Conservation (phyloP, 2,329 filamentous ascomycete genomes). For the Capronia coronata region DNA sequence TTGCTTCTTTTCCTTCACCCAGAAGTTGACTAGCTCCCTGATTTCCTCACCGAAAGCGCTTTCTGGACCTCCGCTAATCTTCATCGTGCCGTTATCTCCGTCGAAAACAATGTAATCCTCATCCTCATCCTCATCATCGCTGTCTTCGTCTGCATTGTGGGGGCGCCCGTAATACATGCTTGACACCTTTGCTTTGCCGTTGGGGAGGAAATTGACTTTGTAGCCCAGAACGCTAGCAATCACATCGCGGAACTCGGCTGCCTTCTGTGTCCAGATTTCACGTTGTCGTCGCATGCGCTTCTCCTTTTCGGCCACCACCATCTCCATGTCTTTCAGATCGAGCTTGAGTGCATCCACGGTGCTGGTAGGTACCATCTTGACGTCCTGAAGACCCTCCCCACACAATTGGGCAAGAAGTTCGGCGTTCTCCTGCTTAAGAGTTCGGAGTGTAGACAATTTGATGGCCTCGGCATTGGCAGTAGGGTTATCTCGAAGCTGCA, state of each 20-base stretch:
- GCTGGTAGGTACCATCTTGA: slow-evolving; percentile 66
- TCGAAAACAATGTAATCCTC: slow-evolving; percentile 70
- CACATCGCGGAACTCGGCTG: slow-evolving; percentile 88
- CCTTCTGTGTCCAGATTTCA: slow-evolving; percentile 87
- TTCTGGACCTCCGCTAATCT: slow-evolving; percentile 82
- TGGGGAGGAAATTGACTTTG: slow-evolving; percentile 94
- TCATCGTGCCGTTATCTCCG: slow-evolving; percentile 94
- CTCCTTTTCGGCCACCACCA: slow-evolving; percentile 60
- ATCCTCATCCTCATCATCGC: slow-evolving; percentile 44
- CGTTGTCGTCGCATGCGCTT: slow-evolving; percentile 82
- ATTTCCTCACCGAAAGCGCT: slow-evolving; percentile 83
- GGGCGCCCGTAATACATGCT: slow-evolving; percentile 74
- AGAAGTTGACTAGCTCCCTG: slow-evolving; percentile 80
- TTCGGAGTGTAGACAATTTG: slow-evolving; percentile 70
- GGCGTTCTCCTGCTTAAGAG: slow-evolving; percentile 74
- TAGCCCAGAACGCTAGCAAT: slow-evolving; percentile 88
- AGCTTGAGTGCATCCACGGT: slow-evolving; percentile 69
- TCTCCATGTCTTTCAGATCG: slow-evolving; percentile 66
- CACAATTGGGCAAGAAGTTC: slow-evolving; percentile 70
- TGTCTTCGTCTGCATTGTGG: slow-evolving; percentile 47
- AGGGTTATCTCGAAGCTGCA: slow-evolving; percentile 86
- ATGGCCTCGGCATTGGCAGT: slow-evolving; percentile 78
- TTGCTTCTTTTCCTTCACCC: slow-evolving; percentile 88
- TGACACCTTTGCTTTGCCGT: slow-evolving; percentile 89
- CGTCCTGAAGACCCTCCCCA: slow-evolving; percentile 38